These are phyloP conservation scores for Podospora conica DNA, from an alignment of 495 filamentous ascomycete genomes.

Conservation along the genomic window DNA sequence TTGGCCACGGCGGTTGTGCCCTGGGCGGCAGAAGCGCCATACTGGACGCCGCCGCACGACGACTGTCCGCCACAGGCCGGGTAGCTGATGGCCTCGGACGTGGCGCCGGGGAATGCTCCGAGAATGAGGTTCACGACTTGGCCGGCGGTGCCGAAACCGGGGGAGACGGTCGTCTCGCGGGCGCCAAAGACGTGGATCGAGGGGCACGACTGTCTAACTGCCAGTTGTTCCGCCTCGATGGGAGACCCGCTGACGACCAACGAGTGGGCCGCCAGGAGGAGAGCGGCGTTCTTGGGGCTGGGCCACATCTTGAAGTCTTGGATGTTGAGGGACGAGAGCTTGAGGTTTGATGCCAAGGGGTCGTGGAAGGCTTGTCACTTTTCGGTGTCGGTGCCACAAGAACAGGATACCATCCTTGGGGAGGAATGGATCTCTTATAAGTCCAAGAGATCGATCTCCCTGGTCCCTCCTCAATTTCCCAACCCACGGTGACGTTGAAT, in stretches of 20 bases:
- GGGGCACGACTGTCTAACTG: constrained; percentile 39
- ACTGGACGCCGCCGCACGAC: constrained; percentile 45
- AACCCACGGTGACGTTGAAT: background rate
- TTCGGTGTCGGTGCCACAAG: background rate
- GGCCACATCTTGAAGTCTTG: constrained; percentile 26
- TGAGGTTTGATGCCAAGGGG: background rate
- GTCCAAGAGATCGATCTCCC: background rate
- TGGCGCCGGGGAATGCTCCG: constrained; percentile 47
- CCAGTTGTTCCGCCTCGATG: constrained; percentile 18
- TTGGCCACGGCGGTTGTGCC: constrained; percentile 50
- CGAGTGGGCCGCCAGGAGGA: constrained; percentile 25
- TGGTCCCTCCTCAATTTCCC: background rate
- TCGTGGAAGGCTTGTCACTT: too few relatives aligned
- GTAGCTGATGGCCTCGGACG: constrained; percentile 53
- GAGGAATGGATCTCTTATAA: background rate
- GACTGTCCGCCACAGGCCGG: constrained; percentile 53
- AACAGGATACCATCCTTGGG: background rate
- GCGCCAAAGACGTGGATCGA: constrained; percentile 57
- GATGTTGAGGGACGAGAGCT: background rate
- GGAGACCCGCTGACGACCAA: constrained; percentile 26
- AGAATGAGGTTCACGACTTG: constrained; percentile 49
- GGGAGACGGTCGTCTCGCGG: constrained; percentile 54
- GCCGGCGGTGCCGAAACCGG: constrained; percentile 49
- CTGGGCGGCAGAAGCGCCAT: constrained; percentile 46
- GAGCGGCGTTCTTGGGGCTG: constrained; percentile 24